Evolutionary conservation across 1,284 basidiomycete genomes (phyloP).

Genomic region (Grifola frondosa): DNA sequence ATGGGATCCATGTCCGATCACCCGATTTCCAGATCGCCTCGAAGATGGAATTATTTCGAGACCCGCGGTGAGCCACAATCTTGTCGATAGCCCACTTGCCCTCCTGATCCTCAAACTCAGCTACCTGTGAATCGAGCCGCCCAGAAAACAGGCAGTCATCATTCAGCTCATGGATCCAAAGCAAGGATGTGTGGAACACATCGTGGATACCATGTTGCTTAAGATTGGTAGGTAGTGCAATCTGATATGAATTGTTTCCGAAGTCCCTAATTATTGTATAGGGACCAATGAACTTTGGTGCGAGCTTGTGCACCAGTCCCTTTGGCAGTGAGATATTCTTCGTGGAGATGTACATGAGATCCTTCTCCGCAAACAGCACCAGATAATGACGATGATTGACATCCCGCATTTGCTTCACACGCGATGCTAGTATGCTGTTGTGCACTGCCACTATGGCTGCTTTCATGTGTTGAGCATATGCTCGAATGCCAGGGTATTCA

Average conservation of each 20-base stretch:
- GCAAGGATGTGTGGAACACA: too few relatives aligned
- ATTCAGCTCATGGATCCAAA: conserved; percentile 7
- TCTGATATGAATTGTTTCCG: neutral
- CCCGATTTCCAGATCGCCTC: neutral
- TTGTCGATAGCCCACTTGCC: conserved; percentile 33
- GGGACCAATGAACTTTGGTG: neutral
- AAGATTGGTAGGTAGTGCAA: too few relatives aligned
- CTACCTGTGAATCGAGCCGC: neutral
- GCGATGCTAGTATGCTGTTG: conserved; percentile 23
- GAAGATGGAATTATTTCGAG: conserved; percentile 7
- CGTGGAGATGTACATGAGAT: neutral
- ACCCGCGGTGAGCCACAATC: conserved; percentile 28
- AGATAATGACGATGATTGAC: too few relatives aligned
- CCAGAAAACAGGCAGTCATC: neutral
- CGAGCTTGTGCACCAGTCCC: too few relatives aligned
- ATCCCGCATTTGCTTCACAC: too few relatives aligned
- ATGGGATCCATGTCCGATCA: conserved; percentile 9
- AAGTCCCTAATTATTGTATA: neutral
- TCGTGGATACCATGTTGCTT: too few relatives aligned
- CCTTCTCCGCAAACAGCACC: neutral
- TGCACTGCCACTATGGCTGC: conserved; percentile 11
- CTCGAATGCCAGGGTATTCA: conserved; percentile 14
- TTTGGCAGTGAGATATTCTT: too few relatives aligned
- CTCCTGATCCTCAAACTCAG: neutral
- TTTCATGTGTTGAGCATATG: conserved; percentile 11